Conservation (phyloP, 805 yeast genomes). For the Yamadazyma tumulicola region DNA sequence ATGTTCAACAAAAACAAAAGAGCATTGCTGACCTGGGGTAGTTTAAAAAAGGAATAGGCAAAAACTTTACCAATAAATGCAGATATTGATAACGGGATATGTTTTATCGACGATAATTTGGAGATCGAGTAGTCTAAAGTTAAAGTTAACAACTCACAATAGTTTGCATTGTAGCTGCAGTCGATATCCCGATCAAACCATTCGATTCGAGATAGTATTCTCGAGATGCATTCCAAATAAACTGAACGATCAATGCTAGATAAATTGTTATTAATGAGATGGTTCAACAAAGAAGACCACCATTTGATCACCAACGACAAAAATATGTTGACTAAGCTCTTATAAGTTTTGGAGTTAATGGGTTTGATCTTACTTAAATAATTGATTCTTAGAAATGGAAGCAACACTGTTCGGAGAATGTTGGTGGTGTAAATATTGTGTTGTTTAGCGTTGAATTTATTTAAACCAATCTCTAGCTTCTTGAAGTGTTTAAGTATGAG, state of each 20-base stretch:
- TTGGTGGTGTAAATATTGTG: conserved; percentile 41
- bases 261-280: conserved; percentile 21
- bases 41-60: conserved; percentile 56
- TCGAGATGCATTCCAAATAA: conserved; percentile 51
- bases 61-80: conserved; percentile 71
- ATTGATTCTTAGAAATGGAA: conserved; percentile 40
- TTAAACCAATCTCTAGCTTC: conserved; percentile 40
- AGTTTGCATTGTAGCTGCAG: conserved; percentile 16
- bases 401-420: conserved; percentile 43
- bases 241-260: conserved; percentile 49
- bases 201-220: conserved; percentile 45
- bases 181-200: conserved; percentile 36
- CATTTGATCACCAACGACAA: conserved; percentile 40
- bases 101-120: conserved; percentile 45
- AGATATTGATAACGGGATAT: conserved; percentile 50
- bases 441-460: conserved; percentile 41
- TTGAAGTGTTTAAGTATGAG: conserved; percentile 26
- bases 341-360: conserved; percentile 20
- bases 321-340: conserved; percentile 30
- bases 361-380: conserved; percentile 19
- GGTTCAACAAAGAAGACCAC: conserved; percentile 49
- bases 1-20: conserved; percentile 55
- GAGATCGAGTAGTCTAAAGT: conserved; percentile 53
- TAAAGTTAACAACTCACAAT: conserved; percentile 36
- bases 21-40: conserved; percentile 56